A percentile compares a stretch with the other conserved stretches of the same genome.
phyloP scores from a whole-genome alignment of 1,284 basidiomycete species.

The Cystobasidium slooffiae region DNA sequence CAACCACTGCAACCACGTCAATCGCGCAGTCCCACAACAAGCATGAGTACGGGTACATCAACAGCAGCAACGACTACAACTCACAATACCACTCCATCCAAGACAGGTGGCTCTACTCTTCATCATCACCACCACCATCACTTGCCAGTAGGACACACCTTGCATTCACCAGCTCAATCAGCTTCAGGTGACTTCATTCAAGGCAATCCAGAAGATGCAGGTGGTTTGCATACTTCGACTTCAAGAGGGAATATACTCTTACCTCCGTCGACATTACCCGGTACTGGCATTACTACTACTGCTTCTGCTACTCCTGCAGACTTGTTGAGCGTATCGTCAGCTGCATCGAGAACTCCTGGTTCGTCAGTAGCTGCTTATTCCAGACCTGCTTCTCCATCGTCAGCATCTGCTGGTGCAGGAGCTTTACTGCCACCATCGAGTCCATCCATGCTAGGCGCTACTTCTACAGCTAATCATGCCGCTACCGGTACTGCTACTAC shows the following conservation, averaged over 20 bases:
- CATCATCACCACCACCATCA: slow-evolving; percentile 13
- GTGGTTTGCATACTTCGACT: slow-evolving; percentile 21
- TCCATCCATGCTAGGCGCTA: background rate
- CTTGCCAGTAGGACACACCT: slow-evolving; percentile 3
- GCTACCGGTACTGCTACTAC: background rate
- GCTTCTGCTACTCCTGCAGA: slow-evolving; percentile 8
- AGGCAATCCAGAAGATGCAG: slow-evolving; percentile 22
- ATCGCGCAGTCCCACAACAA: slow-evolving; percentile 5
- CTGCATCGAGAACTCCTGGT: background rate
- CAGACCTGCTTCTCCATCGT: slow-evolving; percentile 11
- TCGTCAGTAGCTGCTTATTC: background rate
- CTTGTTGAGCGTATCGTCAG: background rate
- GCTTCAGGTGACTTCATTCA: slow-evolving; percentile 18
- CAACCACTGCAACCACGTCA: background rate
- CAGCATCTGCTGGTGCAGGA: background rate
- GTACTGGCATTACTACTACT: background rate
- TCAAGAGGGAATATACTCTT: slow-evolving; percentile 25
- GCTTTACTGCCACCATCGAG: background rate
- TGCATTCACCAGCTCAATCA: slow-evolving; percentile 23
- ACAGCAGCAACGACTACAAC: background rate
- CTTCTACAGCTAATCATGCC: background rate
- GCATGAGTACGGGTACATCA: background rate
- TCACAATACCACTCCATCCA: slow-evolving; percentile 2
- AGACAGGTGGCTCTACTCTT: background rate
- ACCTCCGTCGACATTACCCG: background rate